These are phyloP conservation scores for Calonectria pteridis DNA, from an alignment of 2,329 filamentous ascomycete genomes.

Conservation along the genomic window DNA sequence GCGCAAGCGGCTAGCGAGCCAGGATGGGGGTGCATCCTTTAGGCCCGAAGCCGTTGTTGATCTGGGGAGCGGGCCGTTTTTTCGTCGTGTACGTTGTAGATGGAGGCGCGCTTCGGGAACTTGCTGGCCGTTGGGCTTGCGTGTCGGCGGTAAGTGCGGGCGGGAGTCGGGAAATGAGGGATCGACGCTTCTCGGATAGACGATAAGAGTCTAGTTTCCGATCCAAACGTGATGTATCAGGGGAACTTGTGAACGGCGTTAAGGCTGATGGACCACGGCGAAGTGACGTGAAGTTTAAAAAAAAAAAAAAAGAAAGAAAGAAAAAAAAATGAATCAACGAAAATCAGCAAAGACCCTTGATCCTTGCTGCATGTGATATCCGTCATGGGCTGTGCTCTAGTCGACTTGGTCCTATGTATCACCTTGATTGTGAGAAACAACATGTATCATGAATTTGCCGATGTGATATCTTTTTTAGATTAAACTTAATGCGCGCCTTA, in stretches of 20 bases:
- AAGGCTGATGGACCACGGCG: background rate
- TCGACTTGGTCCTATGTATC: background rate
- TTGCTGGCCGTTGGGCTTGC: background rate
- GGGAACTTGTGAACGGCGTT: background rate
- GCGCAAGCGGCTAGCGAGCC: background rate
- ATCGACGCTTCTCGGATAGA: background rate
- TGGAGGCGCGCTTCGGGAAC: background rate
- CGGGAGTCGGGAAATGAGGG: background rate
- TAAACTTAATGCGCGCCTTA: background rate
- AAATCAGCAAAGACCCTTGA: background rate
- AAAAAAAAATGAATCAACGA: background rate
- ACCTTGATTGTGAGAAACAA: background rate
- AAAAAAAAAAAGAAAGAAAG: background rate
- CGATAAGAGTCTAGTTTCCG: background rate
- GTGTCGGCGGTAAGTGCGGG: constrained; percentile 4
- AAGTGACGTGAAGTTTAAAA: background rate
- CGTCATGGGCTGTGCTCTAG: background rate
- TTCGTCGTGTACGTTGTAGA: background rate
- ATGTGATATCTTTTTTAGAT: background rate
- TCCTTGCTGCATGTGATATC: background rate
- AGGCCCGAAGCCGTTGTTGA: constrained; percentile 11
- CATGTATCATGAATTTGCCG: background rate
- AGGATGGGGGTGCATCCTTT: constrained; percentile 10
- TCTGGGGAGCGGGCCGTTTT: background rate
- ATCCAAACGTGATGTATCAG: background rate